Conservation (phyloP, 306 rosid genomes). For the Albizia julibrissin region DNA sequence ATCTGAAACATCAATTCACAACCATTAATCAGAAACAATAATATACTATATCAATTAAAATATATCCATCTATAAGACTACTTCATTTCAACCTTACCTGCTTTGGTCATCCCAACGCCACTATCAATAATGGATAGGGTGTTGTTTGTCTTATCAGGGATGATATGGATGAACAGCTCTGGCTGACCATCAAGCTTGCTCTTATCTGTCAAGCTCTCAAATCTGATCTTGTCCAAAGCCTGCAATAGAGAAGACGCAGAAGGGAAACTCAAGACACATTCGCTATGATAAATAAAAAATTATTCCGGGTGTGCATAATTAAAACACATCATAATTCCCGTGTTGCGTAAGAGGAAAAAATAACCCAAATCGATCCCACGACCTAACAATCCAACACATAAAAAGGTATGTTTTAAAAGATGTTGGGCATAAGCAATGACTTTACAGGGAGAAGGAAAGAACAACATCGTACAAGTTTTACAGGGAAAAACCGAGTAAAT, state of each 20-base stretch:
- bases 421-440: neutral
- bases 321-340: neutral
- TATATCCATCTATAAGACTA: no score
- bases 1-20: constrained; percentile 39
- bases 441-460: neutral
- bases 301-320: neutral
- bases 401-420: neutral
- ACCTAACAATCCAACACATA: neutral
- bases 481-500: neutral
- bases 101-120: constrained; percentile 95
- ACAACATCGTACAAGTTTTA: neutral
- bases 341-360: neutral
- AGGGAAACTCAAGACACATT: neutral
- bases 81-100: constrained; percentile 52
- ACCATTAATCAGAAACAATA: neutral
- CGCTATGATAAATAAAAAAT: neutral
- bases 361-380: neutral
- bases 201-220: constrained; percentile 90
- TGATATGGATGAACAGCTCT: constrained; percentile 79
- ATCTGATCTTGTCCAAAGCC: constrained; percentile 90
- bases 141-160: constrained; percentile 83
- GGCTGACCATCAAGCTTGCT: constrained; percentile 91
- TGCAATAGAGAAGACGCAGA: neutral
- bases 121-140: constrained; percentile 75
- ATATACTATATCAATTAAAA: neutral